phyloP scores from a whole-genome alignment of 371 early-diverging fungal species.

The Haplosporangium sp. region DNA sequence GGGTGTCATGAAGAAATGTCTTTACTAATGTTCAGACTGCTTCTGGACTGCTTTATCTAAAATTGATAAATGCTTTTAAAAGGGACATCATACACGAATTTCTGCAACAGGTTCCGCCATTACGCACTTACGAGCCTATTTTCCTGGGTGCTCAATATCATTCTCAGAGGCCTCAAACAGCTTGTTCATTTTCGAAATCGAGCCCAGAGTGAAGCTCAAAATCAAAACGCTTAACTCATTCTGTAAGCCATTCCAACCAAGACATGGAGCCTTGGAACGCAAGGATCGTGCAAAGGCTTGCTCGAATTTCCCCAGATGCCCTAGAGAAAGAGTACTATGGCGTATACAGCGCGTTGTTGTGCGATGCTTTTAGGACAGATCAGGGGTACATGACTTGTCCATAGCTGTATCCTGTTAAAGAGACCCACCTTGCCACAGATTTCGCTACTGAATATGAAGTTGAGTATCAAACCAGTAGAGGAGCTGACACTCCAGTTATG shows the following conservation, averaged over 20 bases:
- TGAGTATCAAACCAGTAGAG: background rate
- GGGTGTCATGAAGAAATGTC: no score
- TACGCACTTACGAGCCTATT: no score
- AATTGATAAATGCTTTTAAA: no score
- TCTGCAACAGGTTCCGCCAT: no score
- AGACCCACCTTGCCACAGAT: background rate
- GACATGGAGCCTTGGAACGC: background rate
- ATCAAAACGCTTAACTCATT: background rate
- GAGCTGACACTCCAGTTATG: background rate
- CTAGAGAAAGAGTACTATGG: background rate
- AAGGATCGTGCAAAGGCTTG: background rate
- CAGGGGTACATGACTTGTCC: background rate
- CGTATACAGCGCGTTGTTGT: background rate
- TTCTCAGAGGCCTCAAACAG: background rate
- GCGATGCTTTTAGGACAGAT: background rate
- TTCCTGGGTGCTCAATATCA: no score
- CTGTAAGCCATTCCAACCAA: background rate
- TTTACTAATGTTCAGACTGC: no score
- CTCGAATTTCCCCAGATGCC: background rate
- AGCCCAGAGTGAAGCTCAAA: background rate
- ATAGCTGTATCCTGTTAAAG: background rate
- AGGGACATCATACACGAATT: no score
- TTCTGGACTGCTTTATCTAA: no score
- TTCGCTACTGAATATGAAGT: conserved; percentile 1
- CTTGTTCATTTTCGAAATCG: background rate